phyloP scores from a whole-genome alignment of 768 basidiomycete genomes.

The Multifurca ochricompacta region DNA sequence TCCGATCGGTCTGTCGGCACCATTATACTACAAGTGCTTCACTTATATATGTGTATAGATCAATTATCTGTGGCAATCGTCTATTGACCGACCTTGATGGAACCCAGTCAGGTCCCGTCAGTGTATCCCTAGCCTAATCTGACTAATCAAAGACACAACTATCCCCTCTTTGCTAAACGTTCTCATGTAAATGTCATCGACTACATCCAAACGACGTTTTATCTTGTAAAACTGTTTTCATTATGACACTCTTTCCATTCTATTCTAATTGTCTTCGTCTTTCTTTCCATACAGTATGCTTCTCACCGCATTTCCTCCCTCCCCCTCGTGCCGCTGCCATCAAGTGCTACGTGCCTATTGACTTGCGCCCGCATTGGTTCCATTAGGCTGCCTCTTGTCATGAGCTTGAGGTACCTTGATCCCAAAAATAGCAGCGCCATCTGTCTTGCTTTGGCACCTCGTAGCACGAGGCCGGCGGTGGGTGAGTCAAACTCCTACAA shows the following conservation, averaged over 20 bases:
- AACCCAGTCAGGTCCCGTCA: conserved; percentile 4
- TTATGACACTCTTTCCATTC: conserved; percentile 8
- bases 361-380: conserved; percentile 7
- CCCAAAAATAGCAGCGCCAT: not conserved
- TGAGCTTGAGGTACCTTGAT: not conserved
- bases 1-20: conserved; percentile 7
- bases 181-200: not conserved
- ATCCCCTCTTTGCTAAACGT: not conserved
- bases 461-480: conserved; percentile 2
- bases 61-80: too few relatives aligned
- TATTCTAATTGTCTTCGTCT: not conserved
- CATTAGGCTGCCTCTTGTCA: not conserved
- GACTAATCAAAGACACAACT: not conserved
- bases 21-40: not conserved
- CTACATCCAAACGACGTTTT: not conserved
- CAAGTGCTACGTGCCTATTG: not conserved
- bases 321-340: not conserved
- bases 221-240: not conserved
- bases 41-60: conserved; percentile 3
- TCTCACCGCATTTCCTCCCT: not conserved
- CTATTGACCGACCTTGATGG: not conserved
- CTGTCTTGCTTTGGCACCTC: not conserved
- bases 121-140: not conserved
- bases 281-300: not conserved
- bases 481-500: not conserved